phyloP scores from a whole-genome alignment of 2,329 filamentous ascomycete genomes.

The Colletotrichum sp. region DNA sequence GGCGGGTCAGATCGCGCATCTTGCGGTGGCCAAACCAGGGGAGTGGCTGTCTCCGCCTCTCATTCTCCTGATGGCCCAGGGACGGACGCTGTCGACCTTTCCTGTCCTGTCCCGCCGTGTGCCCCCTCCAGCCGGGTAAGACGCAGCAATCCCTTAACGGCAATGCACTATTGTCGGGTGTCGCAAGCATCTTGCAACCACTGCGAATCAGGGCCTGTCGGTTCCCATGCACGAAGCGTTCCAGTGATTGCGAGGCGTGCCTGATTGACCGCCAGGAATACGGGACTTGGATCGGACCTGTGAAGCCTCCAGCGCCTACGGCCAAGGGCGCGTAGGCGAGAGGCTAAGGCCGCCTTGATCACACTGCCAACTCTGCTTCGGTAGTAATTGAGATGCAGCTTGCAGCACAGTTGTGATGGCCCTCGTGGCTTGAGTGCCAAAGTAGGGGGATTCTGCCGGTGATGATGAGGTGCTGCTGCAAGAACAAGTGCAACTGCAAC shows the following conservation, averaged over 20 bases:
- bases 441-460: background rate
- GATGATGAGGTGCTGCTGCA: background rate
- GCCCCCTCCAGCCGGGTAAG: background rate
- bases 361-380: slow-evolving; percentile 5
- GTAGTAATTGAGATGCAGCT: background rate
- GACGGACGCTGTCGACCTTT: slow-evolving; percentile 1
- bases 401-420: background rate
- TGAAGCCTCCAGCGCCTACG: slow-evolving; percentile 11
- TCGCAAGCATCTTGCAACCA: slow-evolving; percentile 30
- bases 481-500: background rate
- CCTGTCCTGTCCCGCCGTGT: background rate
- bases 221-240: slow-evolving; percentile 46
- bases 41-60: slow-evolving; percentile 1
- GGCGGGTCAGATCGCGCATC: slow-evolving; percentile 18
- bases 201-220: slow-evolving; percentile 39
- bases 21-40: slow-evolving; percentile 11
- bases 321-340: slow-evolving; percentile 45
- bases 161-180: slow-evolving; percentile 13
- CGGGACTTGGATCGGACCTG: slow-evolving; percentile 11
- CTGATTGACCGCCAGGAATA: slow-evolving; percentile 40
- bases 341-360: slow-evolving; percentile 15
- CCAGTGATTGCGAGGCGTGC: slow-evolving; percentile 32
- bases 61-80: slow-evolving; percentile 5
- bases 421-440: slow-evolving; percentile 5
- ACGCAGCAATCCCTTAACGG: slow-evolving; percentile 6